Base-by-base conservation (phyloP, 441 rosid genomes). In the Manihot esculenta region DNA sequence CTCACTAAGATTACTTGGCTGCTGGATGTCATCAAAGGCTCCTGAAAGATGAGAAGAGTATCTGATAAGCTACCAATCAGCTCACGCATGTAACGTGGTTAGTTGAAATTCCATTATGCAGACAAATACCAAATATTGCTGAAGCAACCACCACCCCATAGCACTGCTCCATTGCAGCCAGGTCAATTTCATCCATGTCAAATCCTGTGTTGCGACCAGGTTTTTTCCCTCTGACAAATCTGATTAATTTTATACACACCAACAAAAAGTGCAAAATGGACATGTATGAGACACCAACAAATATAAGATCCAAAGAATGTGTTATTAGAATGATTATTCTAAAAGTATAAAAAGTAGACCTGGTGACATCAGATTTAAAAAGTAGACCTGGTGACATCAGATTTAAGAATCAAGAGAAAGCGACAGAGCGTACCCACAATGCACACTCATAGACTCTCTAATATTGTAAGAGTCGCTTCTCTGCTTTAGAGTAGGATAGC, bases 11-110 rank as follows among this genome's bases (percentile, higher is more conserved):
- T 89, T 87, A 73, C 73, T 78, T 33, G 98, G 98, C 76, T 90
- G 93, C 75, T 93, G 88, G 80, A 93, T 84, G 69, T 78, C 84
- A 74, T 93, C 98, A 71, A 91, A 93, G 66, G 96, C 96, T 72
- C 93, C 98, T 93, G 88, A 45, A 64, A 64, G 45, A 73, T 26
- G 71, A 41, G 20, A 64, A 35, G 48, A 50, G 41, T 62, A 24
- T 72, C 65, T 30, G 64, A 75, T 79, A 71, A 83, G 80, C 53
- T 74, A 66, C 13, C 15, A 20, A 62, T 26, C 20, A 61, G 45
- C 68, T 49, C 27, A 59, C n/a, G 57, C 56, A 70, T 30, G 67
- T 64, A 18, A 54, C 72, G 75, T 7, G 38, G 71, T 41, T 42
- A 48, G 64, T 59, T 38, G 61, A 56, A 70, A 38, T 49, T 54